A percentile compares a stretch with the other conserved stretches of the same genome.
Evolutionary conservation across 768 basidiomycete genomes (phyloP).

Genomic region (Hericium erinaceus): DNA sequence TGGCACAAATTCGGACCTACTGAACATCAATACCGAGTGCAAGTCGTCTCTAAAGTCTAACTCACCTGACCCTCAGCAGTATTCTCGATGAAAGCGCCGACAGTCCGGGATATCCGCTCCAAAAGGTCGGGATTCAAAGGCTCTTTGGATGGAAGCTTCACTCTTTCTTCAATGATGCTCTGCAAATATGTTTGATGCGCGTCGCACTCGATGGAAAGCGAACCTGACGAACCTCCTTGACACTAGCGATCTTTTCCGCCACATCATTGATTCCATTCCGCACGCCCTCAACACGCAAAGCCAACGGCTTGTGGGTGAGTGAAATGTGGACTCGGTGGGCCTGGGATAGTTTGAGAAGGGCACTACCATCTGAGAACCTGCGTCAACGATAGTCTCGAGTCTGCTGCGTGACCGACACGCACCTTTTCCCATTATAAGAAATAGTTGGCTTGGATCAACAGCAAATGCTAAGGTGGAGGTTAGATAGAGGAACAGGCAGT

Average conservation of each 20-base stretch:
- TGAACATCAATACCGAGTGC: constrained; percentile 1
- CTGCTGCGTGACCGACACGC: constrained; percentile 5
- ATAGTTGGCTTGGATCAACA: constrained; percentile 50
- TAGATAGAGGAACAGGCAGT: too few relatives aligned
- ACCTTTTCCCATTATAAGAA: constrained; percentile 70
- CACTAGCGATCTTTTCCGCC: constrained; percentile 31
- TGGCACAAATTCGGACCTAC: constrained; percentile 51
- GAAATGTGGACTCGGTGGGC: constrained; percentile 55
- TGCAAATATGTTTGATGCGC: neutral
- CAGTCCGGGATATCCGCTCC: constrained; percentile 57
- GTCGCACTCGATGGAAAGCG: too few relatives aligned
- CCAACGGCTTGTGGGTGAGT: constrained; percentile 44
- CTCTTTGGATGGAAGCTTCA: constrained; percentile 34
- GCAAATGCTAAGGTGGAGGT: constrained; percentile 35
- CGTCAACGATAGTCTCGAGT: constrained; percentile 3
- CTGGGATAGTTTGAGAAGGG: constrained; percentile 50
- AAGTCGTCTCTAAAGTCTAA: neutral
- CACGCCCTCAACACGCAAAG: constrained; percentile 50
- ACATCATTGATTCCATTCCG: constrained; percentile 42
- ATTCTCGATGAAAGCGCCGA: constrained; percentile 56
- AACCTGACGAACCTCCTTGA: constrained; percentile 38
- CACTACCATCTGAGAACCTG: constrained; percentile 43
- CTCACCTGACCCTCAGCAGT: constrained; percentile 38
- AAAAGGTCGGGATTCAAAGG: constrained; percentile 39
- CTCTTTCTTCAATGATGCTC: constrained; percentile 24